Percentiles rank a stretch among this genome's conserved stretches.
Evolutionary conservation across 2,329 filamentous ascomycete species (phyloP).

Genomic region (Neonectria neomacrospora): DNA sequence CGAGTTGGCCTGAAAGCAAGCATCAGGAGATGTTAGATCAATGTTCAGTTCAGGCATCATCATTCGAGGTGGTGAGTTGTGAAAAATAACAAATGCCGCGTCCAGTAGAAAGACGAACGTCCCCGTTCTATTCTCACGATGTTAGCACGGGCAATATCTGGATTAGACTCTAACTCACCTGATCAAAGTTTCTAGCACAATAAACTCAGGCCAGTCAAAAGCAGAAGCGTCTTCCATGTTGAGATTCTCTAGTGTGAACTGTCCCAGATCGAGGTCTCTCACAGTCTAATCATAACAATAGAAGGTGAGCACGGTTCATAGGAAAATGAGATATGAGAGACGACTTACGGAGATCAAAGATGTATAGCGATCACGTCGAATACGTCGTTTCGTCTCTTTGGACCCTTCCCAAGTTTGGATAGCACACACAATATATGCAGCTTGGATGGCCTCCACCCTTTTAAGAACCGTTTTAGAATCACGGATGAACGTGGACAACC

Average conservation of each 20-base stretch:
- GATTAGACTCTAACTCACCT: not conserved
- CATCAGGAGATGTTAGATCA: constrained; percentile 2
- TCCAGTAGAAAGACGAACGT: constrained; percentile 11
- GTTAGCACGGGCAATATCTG: not conserved
- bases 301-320: not conserved
- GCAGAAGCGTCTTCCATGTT: not conserved
- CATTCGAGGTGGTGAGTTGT: constrained; percentile 11
- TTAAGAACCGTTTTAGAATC: not conserved
- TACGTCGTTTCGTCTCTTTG: not conserved
- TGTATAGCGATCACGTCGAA: constrained; percentile 7
- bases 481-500: not conserved
- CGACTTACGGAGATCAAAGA: not conserved
- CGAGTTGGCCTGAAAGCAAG: constrained; percentile 9
- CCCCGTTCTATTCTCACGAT: not conserved
- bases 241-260: not conserved
- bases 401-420: constrained; percentile 16
- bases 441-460: constrained; percentile 8
- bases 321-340: too few relatives aligned
- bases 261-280: constrained; percentile 2
- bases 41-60: constrained; percentile 7
- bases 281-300: not conserved
- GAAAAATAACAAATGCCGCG: constrained; percentile 1
- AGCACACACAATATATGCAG: constrained; percentile 2
- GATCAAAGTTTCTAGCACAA: not conserved
- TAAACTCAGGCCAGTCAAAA: constrained; percentile 1